Conservation (phyloP, 768 basidiomycete genomes). For the Termitomyces sp. region DNA sequence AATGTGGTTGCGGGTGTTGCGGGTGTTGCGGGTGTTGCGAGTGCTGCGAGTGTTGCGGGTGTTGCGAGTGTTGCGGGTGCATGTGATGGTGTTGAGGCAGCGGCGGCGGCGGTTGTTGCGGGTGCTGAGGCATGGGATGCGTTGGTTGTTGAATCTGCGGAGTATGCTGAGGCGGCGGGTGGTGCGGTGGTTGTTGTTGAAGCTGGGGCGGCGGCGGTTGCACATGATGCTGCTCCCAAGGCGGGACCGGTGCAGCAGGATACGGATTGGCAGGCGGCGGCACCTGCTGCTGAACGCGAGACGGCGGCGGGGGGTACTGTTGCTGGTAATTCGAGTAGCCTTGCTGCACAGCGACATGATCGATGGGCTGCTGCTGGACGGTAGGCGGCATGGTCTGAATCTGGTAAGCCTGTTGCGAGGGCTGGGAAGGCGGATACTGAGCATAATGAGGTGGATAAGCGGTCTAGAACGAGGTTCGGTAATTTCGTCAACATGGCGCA, state of each 20-base stretch:
- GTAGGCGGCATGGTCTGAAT: slow-evolving; percentile 22
- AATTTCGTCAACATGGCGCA: slow-evolving; percentile 1
- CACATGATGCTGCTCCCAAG: slow-evolving; percentile 32
- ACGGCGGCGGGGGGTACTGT: slow-evolving; percentile 22
- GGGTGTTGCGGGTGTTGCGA: slow-evolving; percentile 12
- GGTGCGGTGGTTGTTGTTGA: slow-evolving; percentile 15
- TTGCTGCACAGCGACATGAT: slow-evolving; percentile 37
- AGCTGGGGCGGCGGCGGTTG: slow-evolving; percentile 17
- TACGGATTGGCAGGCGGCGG: slow-evolving; percentile 39
- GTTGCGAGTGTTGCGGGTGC: slow-evolving; percentile 13
- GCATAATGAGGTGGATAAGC: slow-evolving; percentile 40
- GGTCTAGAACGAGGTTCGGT: slow-evolving; percentile 19
- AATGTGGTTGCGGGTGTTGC: neutral
- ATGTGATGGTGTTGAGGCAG: slow-evolving; percentile 13
- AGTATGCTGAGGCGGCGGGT: slow-evolving; percentile 12
- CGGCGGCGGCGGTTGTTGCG: slow-evolving; percentile 16
- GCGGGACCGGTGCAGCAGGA: slow-evolving; percentile 38
- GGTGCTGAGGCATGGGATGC: slow-evolving; percentile 21
- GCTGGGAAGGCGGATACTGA: slow-evolving; percentile 33
- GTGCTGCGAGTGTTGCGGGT: too few relatives aligned
- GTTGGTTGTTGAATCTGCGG: slow-evolving; percentile 16
- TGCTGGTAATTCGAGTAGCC: slow-evolving; percentile 28
- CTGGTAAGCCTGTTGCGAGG: slow-evolving; percentile 27
- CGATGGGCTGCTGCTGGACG: slow-evolving; percentile 31
- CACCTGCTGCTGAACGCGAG: slow-evolving; percentile 24